Conservation (phyloP, 352 stramenopile genomes). For the Globisporangium solare region DNA sequence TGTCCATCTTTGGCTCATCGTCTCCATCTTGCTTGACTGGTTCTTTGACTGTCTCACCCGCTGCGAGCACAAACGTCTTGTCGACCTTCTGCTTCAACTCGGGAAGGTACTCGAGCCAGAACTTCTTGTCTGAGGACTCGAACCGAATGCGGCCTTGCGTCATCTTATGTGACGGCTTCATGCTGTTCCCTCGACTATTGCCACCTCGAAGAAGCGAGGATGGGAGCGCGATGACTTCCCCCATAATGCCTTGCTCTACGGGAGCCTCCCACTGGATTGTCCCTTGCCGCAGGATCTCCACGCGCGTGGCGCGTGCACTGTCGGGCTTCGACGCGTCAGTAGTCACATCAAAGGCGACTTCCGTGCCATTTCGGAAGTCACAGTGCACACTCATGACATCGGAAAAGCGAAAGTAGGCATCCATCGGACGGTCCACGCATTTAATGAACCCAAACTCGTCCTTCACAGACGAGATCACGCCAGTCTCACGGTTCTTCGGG, state of each 20-base stretch:
- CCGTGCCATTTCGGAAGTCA: conserved; percentile 45
- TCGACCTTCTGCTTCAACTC: conserved; percentile 58
- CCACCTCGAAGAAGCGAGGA: conserved; percentile 23
- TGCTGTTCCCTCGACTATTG: conserved; percentile 8
- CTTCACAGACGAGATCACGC: conserved; percentile 63
- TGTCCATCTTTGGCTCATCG: conserved; percentile 23
- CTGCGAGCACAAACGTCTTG: conserved; percentile 25
- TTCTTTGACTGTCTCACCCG: conserved; percentile 10
- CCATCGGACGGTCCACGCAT: conserved; percentile 52
- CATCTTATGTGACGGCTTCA: conserved; percentile 29
- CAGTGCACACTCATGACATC: conserved; percentile 60
- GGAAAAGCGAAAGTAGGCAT: conserved; percentile 76
- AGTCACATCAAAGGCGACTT: conserved; percentile 71
- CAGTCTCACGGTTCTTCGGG: conserved; percentile 59
- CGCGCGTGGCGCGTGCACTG: conserved; percentile 54
- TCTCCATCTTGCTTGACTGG: background rate
- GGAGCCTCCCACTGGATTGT: conserved; percentile 62
- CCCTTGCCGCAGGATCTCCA: conserved; percentile 53
- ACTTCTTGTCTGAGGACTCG: conserved; percentile 29
- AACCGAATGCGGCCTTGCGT: conserved; percentile 40
- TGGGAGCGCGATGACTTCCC: conserved; percentile 39
- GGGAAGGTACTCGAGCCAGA: conserved; percentile 56
- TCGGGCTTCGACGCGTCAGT: conserved; percentile 35
- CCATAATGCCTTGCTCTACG: conserved; percentile 33
- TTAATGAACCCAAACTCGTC: conserved; percentile 85